phyloP scores from a whole-genome alignment of 1,284 basidiomycete genomes.

The Naganishia liquefaciens region DNA sequence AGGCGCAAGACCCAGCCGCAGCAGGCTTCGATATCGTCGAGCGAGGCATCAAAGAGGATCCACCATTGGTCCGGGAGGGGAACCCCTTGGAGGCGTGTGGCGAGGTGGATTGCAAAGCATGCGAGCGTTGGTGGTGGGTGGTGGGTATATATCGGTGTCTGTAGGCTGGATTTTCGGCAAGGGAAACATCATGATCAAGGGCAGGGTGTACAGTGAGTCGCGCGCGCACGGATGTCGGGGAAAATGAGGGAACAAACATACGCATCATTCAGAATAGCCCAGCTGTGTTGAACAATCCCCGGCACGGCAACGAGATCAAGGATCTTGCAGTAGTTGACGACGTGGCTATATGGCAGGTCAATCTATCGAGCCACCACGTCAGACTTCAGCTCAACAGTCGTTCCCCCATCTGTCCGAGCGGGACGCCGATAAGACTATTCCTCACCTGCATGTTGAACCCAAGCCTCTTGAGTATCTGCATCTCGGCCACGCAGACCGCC shows the following conservation, averaged over 20 bases:
- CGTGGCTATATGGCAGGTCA: constrained; percentile 86
- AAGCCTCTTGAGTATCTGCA: constrained; percentile 93
- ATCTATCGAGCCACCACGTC: constrained; percentile 60
- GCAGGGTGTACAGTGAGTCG: constrained; percentile 7
- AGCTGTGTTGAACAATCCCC: constrained; percentile 73
- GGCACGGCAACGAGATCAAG: constrained; percentile 70
- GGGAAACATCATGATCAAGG: constrained; percentile 17
- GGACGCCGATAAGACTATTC: background rate
- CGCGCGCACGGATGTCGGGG: background rate
- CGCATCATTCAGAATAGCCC: constrained; percentile 91
- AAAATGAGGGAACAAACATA: constrained; percentile 57
- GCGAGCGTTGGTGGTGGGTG: constrained; percentile 87
- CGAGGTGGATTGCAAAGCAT: constrained; percentile 76
- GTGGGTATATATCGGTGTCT: constrained; percentile 85
- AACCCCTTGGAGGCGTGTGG: constrained; percentile 68
- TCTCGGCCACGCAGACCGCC: constrained; percentile 87
- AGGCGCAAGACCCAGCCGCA: constrained; percentile 76
- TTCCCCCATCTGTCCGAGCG: constrained; percentile 29
- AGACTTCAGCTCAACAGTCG: too few relatives aligned
- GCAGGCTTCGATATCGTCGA: constrained; percentile 79
- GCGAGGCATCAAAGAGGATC: constrained; percentile 80
- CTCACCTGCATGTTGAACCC: constrained; percentile 72
- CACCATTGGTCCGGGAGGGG: constrained; percentile 80
- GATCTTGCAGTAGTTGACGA: constrained; percentile 92
- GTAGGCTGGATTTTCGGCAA: constrained; percentile 61